Percentiles rank a stretch among this genome's conserved stretches.
Evolutionary conservation across 192 early-diverging fungal species (phyloP).

Genomic region (Coemansia sp.): DNA sequence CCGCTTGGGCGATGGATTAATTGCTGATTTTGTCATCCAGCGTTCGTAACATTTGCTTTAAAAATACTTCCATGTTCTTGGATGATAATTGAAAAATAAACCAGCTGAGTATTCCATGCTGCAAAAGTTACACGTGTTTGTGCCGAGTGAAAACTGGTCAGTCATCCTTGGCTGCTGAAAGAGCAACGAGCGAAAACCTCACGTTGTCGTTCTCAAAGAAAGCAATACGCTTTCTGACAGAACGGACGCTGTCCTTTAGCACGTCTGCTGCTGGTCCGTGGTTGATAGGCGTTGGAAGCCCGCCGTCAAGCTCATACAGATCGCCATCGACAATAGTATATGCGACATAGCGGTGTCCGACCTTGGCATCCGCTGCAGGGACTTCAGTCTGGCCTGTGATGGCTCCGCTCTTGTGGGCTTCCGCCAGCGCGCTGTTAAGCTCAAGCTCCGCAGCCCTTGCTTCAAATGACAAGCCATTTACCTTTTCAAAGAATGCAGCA

Average conservation of each 20-base stretch:
- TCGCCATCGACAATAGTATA: conserved; percentile 76
- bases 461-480: conserved; percentile 61
- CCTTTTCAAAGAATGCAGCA: conserved; percentile 64
- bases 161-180: neutral
- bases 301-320: conserved; percentile 89
- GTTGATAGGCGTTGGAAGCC: conserved; percentile 77
- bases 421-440: conserved; percentile 56
- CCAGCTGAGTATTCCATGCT: neutral
- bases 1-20: conserved; percentile 41
- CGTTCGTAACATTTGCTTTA: neutral
- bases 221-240: conserved; percentile 25
- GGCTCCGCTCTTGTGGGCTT: conserved; percentile 59
- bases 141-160: neutral
- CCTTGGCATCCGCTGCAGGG: conserved; percentile 70
- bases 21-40: conserved; percentile 34
- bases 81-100: neutral
- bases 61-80: neutral
- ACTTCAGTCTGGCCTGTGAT: conserved; percentile 67
- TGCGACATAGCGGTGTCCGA: conserved; percentile 86
- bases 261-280: conserved; percentile 70
- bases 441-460: conserved; percentile 77
- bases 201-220: conserved; percentile 11
- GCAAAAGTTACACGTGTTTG: too few species aligned
- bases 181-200: conserved; percentile 33
- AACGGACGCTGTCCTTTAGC: conserved; percentile 43